phyloP scores from a whole-genome alignment of 108 stramenopile genomes.

The Cyclotella atomus region DNA sequence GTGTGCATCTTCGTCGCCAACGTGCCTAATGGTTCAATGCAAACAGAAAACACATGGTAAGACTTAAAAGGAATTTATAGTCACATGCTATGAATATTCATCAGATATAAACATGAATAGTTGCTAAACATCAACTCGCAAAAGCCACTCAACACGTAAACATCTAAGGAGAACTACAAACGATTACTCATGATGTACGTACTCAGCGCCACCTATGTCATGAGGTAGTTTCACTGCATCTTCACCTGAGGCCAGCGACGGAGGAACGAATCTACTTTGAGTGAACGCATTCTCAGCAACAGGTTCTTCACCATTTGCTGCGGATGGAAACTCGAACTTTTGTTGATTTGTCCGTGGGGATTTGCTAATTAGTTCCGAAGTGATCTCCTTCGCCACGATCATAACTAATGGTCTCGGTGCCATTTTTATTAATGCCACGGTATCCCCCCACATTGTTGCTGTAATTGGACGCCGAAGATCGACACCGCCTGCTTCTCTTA shows the following conservation, averaged over 20 bases:
- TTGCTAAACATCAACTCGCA: not conserved
- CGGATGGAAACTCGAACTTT: conserved; percentile 28
- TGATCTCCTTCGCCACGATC: conserved; percentile 72
- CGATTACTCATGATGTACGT: conserved; percentile 7
- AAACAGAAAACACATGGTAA: conserved; percentile 1
- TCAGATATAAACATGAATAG: not conserved
- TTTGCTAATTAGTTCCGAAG: conserved; percentile 27
- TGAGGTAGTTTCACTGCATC: not conserved
- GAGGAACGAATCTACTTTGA: no score
- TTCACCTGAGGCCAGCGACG: conserved; percentile 23
- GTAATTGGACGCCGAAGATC: conserved; percentile 87
- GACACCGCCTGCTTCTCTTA: conserved; percentile 86
- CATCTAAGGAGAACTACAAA: not conserved
- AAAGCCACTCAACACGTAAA: not conserved
- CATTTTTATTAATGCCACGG: conserved; percentile 88
- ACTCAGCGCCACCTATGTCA: not conserved
- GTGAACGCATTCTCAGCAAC: not conserved
- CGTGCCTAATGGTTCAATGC: no score
- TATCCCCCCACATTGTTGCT: conserved; percentile 91
- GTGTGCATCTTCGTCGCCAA: no score
- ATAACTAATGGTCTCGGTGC: conserved; percentile 78
- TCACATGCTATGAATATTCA: conserved; percentile 1
- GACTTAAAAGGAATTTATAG: conserved; percentile 19
- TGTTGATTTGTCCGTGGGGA: conserved; percentile 26
- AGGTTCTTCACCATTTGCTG: conserved; percentile 11